Percentiles rank a stretch among this genome's conserved stretches.
Evolutionary conservation across 768 basidiomycete genomes (phyloP).

Genomic region (Omphalotus guepiniiformis): DNA sequence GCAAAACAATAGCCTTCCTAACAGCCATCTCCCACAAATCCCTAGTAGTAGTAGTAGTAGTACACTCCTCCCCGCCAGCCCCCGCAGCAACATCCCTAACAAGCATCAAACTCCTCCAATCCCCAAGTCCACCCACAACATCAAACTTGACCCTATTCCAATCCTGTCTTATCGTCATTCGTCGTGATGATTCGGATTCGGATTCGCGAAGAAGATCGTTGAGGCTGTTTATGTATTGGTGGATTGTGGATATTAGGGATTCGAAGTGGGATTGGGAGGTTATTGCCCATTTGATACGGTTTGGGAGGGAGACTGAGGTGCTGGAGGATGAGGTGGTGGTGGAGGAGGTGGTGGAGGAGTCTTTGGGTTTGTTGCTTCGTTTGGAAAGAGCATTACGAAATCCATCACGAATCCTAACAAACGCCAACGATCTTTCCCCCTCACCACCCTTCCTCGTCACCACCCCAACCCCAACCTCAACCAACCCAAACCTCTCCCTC

Average conservation of each 20-base stretch:
- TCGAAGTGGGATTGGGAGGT: constrained; percentile 11
- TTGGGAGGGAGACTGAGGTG: background rate
- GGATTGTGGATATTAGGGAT: constrained; percentile 4
- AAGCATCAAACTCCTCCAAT: background rate
- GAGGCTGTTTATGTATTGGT: constrained; percentile 2
- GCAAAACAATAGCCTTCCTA: background rate
- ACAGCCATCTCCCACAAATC: background rate
- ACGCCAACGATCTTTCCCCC: background rate
- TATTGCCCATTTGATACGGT: constrained; percentile 7
- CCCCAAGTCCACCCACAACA: constrained; percentile 1
- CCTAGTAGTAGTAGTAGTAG: background rate
- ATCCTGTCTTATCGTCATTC: background rate
- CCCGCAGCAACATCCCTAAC: background rate
- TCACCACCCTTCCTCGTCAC: background rate
- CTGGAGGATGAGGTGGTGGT: no score
- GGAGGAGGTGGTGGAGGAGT: background rate
- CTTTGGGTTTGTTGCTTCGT: background rate
- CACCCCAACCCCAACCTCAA: background rate
- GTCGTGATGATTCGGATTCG: no score
- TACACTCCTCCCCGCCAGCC: background rate
- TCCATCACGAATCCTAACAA: no score
- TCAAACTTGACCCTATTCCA: constrained; percentile 8
- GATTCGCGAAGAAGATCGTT: constrained; percentile 12
- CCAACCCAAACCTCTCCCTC: background rate
- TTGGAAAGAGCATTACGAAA: background rate